Percentiles rank a stretch among this genome's conserved stretches.
Conservation (phyloP, 176 grass and related monocot genomes). For the Bothriochloa decipiens region DNA sequence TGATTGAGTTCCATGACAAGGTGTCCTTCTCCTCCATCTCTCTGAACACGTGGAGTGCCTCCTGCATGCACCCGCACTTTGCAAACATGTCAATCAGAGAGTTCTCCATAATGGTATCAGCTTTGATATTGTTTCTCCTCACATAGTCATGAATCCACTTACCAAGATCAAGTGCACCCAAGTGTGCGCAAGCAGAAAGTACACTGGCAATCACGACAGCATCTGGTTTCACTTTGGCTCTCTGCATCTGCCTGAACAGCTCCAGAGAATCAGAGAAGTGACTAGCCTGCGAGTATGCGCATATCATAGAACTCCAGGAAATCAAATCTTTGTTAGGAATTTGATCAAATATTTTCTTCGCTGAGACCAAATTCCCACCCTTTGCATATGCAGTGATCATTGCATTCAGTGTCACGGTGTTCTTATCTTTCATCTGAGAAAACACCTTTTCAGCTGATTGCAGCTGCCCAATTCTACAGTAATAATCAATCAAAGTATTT, state of each 20-base stretch:
- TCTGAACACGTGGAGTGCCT: slow-evolving; percentile 45
- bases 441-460: slow-evolving; percentile 51
- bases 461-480: slow-evolving; percentile 37
- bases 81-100: slow-evolving; percentile 54
- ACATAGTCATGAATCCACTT: slow-evolving; percentile 58
- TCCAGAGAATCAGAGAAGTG: slow-evolving; percentile 53
- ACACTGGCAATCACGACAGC: slow-evolving; percentile 45
- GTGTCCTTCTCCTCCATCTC: slow-evolving; percentile 51
- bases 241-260: slow-evolving; percentile 59
- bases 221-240: slow-evolving; percentile 55
- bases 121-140: slow-evolving; percentile 48
- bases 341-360: slow-evolving; percentile 53
- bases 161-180: slow-evolving; percentile 49
- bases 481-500: slow-evolving; percentile 59
- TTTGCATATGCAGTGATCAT: slow-evolving; percentile 62
- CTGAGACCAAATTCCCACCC: slow-evolving; percentile 45
- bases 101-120: slow-evolving; percentile 48
- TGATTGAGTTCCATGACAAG: slow-evolving; percentile 57
- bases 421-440: slow-evolving; percentile 52
- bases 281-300: slow-evolving; percentile 51
- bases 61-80: slow-evolving; percentile 46
- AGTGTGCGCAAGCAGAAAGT: slow-evolving; percentile 51
- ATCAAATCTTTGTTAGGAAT: slow-evolving; percentile 58
- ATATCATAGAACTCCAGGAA: slow-evolving; percentile 66
- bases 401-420: slow-evolving; percentile 45